Base-by-base conservation (phyloP, 106 monocot species). In the Iris macrosiphon region DNA sequence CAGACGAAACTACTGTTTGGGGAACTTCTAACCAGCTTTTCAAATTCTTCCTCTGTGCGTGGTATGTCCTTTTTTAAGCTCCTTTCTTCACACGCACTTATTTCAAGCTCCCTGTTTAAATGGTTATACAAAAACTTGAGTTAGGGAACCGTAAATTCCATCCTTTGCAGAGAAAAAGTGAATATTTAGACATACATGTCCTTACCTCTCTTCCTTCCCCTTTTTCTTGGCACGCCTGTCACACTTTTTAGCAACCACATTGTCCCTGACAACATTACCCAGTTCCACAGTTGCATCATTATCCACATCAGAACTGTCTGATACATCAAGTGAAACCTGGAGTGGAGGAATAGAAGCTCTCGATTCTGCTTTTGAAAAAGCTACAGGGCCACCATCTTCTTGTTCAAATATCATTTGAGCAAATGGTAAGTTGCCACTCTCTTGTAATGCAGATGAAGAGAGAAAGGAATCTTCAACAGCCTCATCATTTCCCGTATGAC, bases 1-100 rank as follows among this genome's bases (percentile, higher is more conserved):
- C 86, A 96, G 0, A 87, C 55, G 65, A 77, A 86, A 55, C 96
- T 90, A 58, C 90, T 90, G 35, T 87, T 90, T 15, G 96, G 95
- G 2, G 96, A 90, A 40, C 68, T 80, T 60, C 90, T 72, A 19
- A 87, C 89, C 46, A 90, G 57, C 60, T 76, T 96, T 61, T 96
- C 96, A 72, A 80, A 96, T 45, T 96, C 96, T 66, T 96, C 96
- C 43, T 45, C 82, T 39, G 75, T 96, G 20, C 43, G 60, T 43
- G 96, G 96, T 25, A 65, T 35, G 51, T 72, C 80, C 25, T 78
- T 75, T 52, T 75, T 66, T 38, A 90, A 61, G 24, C 31, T 47
- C 58, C 83, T 86, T 40, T 90, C 75, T 61, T 96, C 96, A 63
- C 80, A 61, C 20, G 83, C 72, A 63, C 60, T 75, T 24, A 96